Evolutionary conservation across 306 rosid species (phyloP).

Genomic region (Prunus fruticosa): DNA sequence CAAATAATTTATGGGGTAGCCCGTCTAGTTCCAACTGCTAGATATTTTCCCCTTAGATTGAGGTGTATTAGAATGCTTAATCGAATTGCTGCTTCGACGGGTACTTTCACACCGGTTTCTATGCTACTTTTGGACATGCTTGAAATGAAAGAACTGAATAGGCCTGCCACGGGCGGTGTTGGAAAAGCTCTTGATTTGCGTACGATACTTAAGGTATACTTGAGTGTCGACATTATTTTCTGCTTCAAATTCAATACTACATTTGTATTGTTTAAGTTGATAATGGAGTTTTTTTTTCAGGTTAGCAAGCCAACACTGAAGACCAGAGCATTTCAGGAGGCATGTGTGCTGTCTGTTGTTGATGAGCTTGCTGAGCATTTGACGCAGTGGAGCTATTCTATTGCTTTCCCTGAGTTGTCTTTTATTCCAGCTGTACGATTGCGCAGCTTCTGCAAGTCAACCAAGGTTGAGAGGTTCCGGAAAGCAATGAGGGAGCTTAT

Average conservation of each 20-base stretch:
- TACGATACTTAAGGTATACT: constrained; percentile 71
- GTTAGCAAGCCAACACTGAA: constrained; percentile 81
- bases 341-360: constrained; percentile 80
- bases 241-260: neutral
- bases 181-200: constrained; percentile 87
- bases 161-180: constrained; percentile 78
- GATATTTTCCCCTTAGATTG: constrained; percentile 81
- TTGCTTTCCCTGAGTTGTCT: constrained; percentile 80
- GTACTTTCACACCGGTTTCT: constrained; percentile 74
- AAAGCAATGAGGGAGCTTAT: constrained; percentile 73
- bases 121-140: constrained; percentile 92
- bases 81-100: constrained; percentile 62
- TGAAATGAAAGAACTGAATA: constrained; percentile 91
- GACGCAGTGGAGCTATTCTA: constrained; percentile 88
- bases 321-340: constrained; percentile 96
- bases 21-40: constrained; percentile 87
- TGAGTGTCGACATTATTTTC: neutral
- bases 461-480: constrained; percentile 84
- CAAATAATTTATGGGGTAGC: constrained; percentile 88
- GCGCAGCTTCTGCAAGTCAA: constrained; percentile 75
- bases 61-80: constrained; percentile 83
- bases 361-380: constrained; percentile 92
- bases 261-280: constrained; percentile 9
- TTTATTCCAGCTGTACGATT: constrained; percentile 73
- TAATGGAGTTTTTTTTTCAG: constrained; percentile 38